These are phyloP conservation scores for Sorghum bicolor DNA, from an alignment of 176 grass and related monocot genomes.

Conservation along the genomic window Sorghum_bicolor_NCBIv3 NC_012878.2:14964001-14964500, in stretches of 20 bases:
- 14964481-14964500: slow-evolving; percentile 26
- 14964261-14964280: background rate
- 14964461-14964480: slow-evolving; percentile 14
- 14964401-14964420: slow-evolving; percentile 30
- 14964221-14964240: slow-evolving; percentile 27
- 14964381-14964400: slow-evolving; percentile 41
- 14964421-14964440: background rate
- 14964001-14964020: slow-evolving; percentile 9
- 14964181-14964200: slow-evolving; percentile 25
- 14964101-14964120: slow-evolving; percentile 61
- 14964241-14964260: slow-evolving; percentile 24
- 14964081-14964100: slow-evolving; percentile 23
- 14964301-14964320: slow-evolving; percentile 45
- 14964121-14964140: slow-evolving; percentile 22
- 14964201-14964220: slow-evolving; percentile 31
- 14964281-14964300: slow-evolving; percentile 29
- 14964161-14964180: slow-evolving; percentile 18
- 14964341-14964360: slow-evolving; percentile 65
- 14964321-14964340: background rate
- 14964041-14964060: slow-evolving; percentile 28
- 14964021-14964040: slow-evolving; percentile 31
- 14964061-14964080: slow-evolving; percentile 49
- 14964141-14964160: slow-evolving; percentile 48
- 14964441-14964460: slow-evolving; percentile 45
- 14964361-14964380: slow-evolving; percentile 53